Conservation (phyloP, 129 eudicot species). For the Escallonia herrerae region DNA sequence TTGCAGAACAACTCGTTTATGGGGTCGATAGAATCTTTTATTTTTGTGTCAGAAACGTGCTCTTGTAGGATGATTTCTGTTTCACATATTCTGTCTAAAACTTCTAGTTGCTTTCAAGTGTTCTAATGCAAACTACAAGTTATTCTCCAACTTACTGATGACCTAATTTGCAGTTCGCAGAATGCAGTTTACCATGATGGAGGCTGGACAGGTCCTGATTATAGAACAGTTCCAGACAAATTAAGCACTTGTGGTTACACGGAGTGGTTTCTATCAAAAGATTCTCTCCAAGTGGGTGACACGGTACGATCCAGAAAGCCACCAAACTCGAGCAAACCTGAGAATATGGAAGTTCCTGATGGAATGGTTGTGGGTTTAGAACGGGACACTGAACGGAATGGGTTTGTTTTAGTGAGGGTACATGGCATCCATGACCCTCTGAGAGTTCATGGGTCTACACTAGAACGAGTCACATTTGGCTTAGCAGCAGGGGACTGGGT, state of each 20-base stretch:
- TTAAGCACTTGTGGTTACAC: slow-evolving; percentile 44
- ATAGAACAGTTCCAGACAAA: slow-evolving; percentile 24
- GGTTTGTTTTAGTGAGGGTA: slow-evolving; percentile 55
- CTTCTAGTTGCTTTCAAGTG: not conserved
- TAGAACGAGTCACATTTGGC: slow-evolving; percentile 82
- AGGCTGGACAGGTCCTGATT: slow-evolving; percentile 34
- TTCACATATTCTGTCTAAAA: not conserved
- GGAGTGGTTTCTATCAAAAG: slow-evolving; percentile 85
- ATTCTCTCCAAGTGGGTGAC: slow-evolving; percentile 69
- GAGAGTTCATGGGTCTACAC: slow-evolving; percentile 54
- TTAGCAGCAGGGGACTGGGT: slow-evolving; percentile 89
- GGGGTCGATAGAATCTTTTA: too few species aligned
- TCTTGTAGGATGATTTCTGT: not conserved
- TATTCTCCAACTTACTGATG: slow-evolving; percentile 2
- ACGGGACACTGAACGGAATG: slow-evolving; percentile 38
- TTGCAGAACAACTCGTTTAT: too few species aligned
- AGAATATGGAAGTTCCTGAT: slow-evolving; percentile 70
- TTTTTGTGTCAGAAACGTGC: not conserved
- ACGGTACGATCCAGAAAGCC: slow-evolving; percentile 79
- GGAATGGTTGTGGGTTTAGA: slow-evolving; percentile 75
- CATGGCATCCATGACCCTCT: slow-evolving; percentile 81
- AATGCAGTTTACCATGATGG: slow-evolving; percentile 41
- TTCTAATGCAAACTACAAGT: not conserved
- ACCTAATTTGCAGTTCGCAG: slow-evolving; percentile 48
- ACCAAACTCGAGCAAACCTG: slow-evolving; percentile 53